Evolutionary conservation across 768 basidiomycete genomes (phyloP).

Genomic region (Strobilomyces dryophilus): DNA sequence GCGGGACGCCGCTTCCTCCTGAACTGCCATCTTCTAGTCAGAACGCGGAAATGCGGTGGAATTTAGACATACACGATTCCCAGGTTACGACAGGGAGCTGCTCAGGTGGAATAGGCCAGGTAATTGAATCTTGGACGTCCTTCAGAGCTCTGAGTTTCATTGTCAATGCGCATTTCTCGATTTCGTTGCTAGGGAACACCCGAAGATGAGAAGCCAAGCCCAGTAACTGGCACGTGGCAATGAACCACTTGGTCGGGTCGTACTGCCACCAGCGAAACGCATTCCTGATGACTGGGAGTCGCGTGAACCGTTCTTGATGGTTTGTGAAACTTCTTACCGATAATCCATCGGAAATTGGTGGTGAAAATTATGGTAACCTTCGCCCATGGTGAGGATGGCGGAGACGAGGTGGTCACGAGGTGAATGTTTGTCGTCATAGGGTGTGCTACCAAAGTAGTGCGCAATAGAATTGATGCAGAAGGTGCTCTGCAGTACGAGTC

Average conservation of each 20-base stretch:
- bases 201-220: conserved; percentile 80
- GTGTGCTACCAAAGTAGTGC: conserved; percentile 76
- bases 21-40: conserved; percentile 39
- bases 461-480: conserved; percentile 90
- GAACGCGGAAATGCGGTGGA: background rate
- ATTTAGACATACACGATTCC: conserved; percentile 63
- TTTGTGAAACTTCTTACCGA: conserved; percentile 12
- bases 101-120: conserved; percentile 55
- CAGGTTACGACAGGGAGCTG: conserved; percentile 75
- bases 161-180: conserved; percentile 73
- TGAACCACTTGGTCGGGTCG: conserved; percentile 80
- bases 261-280: conserved; percentile 72
- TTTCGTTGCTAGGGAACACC: conserved; percentile 85
- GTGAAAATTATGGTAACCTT: conserved; percentile 73
- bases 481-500: conserved; percentile 49
- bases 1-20: conserved; percentile 60
- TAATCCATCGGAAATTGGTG: conserved; percentile 85
- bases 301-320: conserved; percentile 4
- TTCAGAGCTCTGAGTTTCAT: conserved; percentile 81
- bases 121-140: conserved; percentile 53
- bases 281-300: conserved; percentile 40
- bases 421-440: conserved; percentile 77
- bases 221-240: conserved; percentile 53
- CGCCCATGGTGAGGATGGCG: conserved; percentile 73
- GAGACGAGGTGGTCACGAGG: conserved; percentile 79